A percentile compares a stretch with the other conserved stretches of the same genome.
These are phyloP conservation scores for Ascomycota sp. DNA, from an alignment of 2,329 filamentous ascomycete genomes.

Conservation along the genomic window DNA sequence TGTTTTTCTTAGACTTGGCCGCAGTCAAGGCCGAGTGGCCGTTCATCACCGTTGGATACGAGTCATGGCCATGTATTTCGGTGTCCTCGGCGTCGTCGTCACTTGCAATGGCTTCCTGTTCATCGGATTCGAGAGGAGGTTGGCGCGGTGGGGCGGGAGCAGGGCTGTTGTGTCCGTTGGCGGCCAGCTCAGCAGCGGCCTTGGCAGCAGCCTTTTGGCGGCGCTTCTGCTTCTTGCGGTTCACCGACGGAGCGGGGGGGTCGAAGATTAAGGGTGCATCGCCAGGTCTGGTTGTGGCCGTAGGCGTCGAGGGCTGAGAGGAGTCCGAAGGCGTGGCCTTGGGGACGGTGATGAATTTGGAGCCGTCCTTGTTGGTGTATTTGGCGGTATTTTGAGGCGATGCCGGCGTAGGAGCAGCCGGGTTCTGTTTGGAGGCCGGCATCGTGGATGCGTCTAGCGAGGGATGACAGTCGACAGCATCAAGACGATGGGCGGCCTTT, in stretches of 20 bases:
- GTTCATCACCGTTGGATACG: conserved; percentile 10
- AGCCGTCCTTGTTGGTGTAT: conserved; percentile 48
- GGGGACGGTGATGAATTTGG: conserved; percentile 46
- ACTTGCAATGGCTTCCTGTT: conserved; percentile 27
- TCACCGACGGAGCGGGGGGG: conserved; percentile 33
- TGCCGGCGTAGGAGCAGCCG: conserved; percentile 25
- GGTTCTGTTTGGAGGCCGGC: conserved; percentile 32
- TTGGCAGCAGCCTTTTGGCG: conserved; percentile 67
- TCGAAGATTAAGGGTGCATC: conserved; percentile 9
- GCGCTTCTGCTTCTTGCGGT: conserved; percentile 90
- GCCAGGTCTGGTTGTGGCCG: conserved; percentile 16
- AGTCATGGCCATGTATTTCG: conserved; percentile 10
- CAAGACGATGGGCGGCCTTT: conserved; percentile 11
- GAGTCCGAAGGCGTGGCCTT: conserved; percentile 32
- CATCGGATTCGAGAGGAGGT: conserved; percentile 7
- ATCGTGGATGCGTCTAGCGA: conserved; percentile 17
- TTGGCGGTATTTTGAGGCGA: conserved; percentile 36
- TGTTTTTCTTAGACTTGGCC: conserved; percentile 36
- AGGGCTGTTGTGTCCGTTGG: conserved; percentile 21
- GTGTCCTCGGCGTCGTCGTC: conserved; percentile 29
- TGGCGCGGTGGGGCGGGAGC: conserved; percentile 7
- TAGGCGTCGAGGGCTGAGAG: conserved; percentile 31
- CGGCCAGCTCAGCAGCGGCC: conserved; percentile 23
- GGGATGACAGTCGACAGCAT: conserved; percentile 17
- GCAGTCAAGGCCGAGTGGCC: conserved; percentile 8